Evolutionary conservation across 768 basidiomycete species (phyloP).

Genomic region (Pleurotus pulmonarius): DNA sequence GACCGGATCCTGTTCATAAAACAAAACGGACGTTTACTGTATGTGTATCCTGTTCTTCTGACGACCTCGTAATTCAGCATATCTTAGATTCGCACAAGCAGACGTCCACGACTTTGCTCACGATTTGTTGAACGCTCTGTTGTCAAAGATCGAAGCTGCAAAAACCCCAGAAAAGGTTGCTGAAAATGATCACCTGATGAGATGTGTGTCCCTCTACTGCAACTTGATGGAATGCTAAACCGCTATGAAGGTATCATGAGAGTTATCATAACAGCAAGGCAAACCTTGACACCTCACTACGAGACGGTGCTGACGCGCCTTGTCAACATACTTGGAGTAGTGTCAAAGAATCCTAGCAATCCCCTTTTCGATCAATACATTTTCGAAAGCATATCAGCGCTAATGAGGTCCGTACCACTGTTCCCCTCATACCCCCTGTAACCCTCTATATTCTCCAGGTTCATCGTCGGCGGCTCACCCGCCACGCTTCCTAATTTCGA

Average conservation of each 20-base stretch:
- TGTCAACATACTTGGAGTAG: conserved; percentile 79
- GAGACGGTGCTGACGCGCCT: conserved; percentile 66
- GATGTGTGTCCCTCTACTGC: conserved; percentile 53
- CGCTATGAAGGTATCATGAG: conserved; percentile 78
- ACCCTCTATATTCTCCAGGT: conserved; percentile 39
- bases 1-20: conserved; percentile 93
- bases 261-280: conserved; percentile 85
- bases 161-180: conserved; percentile 88
- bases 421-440: too few species aligned
- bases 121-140: conserved; percentile 64
- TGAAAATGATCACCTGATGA: conserved; percentile 98
- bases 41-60: conserved; percentile 21
- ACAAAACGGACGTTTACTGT: conserved; percentile 72
- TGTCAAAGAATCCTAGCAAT: conserved; percentile 95
- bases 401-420: conserved; percentile 62
- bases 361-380: conserved; percentile 97
- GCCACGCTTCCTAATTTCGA: conserved; percentile 74
- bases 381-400: conserved; percentile 92
- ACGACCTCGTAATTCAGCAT: neutral
- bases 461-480: conserved; percentile 71
- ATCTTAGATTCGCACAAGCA: conserved; percentile 73
- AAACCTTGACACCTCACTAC: conserved; percentile 67
- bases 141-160: conserved; percentile 76
- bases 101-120: conserved; percentile 86
- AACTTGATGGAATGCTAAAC: conserved; percentile 8